Percentiles rank a stretch among this genome's conserved stretches.
These are phyloP conservation scores for Trichoderma breve DNA, from an alignment of 2,329 filamentous ascomycete species.

Conservation along the genomic window DNA sequence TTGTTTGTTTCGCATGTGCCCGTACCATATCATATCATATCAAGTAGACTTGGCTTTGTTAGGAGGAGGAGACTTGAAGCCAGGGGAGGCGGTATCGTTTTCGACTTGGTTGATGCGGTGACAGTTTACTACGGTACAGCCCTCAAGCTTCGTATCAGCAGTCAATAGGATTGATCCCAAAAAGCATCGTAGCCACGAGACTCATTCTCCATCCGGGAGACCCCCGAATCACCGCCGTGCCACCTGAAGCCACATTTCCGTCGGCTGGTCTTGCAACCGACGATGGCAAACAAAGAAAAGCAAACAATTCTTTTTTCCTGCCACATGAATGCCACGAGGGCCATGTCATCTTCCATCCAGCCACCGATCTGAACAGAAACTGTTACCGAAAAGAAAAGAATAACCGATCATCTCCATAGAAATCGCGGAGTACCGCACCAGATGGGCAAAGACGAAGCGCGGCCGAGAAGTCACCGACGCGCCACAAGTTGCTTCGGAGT, in stretches of 20 bases:
- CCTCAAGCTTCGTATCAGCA: background rate
- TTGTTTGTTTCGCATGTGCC: slow-evolving; percentile 1
- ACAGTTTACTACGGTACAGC: background rate
- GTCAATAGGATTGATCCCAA: background rate
- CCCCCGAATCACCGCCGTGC: background rate
- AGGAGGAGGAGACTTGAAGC: background rate
- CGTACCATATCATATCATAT: background rate
- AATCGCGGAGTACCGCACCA: background rate
- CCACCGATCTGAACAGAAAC: background rate
- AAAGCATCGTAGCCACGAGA: background rate
- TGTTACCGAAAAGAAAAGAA: background rate
- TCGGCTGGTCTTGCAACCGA: background rate
- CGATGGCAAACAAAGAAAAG: background rate
- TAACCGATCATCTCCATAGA: background rate
- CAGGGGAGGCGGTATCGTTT: background rate
- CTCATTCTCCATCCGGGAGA: background rate
- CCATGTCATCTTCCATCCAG: background rate
- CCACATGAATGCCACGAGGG: slow-evolving; percentile 10
- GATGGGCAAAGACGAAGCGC: background rate
- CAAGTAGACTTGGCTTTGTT: background rate
- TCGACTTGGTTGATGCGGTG: background rate
- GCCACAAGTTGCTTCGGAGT: background rate
- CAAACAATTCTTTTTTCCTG: background rate
- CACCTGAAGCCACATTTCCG: background rate
- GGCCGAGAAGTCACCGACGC: background rate